phyloP scores from a whole-genome alignment of 306 rosid genomes.

The Dicorynia guianensis region DNA sequence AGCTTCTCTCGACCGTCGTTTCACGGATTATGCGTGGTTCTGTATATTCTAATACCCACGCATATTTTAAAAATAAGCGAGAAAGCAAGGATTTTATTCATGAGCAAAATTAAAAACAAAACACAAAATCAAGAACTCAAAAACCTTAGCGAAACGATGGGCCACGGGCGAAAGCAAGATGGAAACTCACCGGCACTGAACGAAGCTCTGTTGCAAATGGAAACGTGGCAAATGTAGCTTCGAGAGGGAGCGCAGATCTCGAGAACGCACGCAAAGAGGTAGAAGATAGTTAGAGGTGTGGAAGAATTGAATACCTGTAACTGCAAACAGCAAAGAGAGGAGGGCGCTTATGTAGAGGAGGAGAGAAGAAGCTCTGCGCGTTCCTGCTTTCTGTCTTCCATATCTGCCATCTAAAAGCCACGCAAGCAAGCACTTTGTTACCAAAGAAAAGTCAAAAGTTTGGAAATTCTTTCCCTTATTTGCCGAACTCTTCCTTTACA shows the following conservation, averaged over 20 bases:
- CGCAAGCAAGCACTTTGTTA: neutral
- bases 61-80: too few species aligned
- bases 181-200: constrained; percentile 48
- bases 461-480: too few species aligned
- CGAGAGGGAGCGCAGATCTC: constrained; percentile 52
- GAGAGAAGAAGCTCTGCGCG: constrained; percentile 44
- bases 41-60: too few species aligned
- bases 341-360: constrained; percentile 52
- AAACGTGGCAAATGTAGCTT: neutral
- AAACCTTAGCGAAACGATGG: constrained; percentile 31
- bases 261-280: constrained; percentile 2
- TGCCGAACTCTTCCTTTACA: too few species aligned
- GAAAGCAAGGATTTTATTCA: too few species aligned
- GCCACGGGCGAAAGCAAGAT: constrained; percentile 2
- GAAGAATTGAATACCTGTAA: constrained; percentile 25
- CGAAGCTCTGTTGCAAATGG: neutral
- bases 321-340: constrained; percentile 30
- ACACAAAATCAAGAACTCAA: neutral
- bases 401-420: constrained; percentile 40
- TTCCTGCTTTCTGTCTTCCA: constrained; percentile 54
- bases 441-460: neutral
- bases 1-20: constrained; percentile 28
- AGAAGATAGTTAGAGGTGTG: neutral
- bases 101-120: neutral
- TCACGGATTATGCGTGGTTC: too few species aligned